Percentiles rank a stretch among this genome's conserved stretches.
Evolutionary conservation across 352 stramenopile genomes (phyloP).

Genomic region (Phytopythium montanum): DNA sequence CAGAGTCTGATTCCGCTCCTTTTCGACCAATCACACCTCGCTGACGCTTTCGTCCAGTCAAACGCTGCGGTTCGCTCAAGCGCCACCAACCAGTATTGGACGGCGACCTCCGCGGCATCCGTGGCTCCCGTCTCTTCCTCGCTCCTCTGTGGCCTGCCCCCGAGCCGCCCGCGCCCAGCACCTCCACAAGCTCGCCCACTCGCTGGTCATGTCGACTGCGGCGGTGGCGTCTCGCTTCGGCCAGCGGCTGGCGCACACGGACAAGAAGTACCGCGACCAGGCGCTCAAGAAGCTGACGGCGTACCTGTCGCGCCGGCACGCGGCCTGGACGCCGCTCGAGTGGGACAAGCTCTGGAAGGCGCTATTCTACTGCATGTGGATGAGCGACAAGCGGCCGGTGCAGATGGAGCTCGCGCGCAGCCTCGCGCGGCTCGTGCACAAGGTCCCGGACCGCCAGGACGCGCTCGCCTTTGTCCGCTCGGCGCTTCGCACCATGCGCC

Average conservation of each 20-base stretch:
- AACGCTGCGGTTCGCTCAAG: slow-evolving; percentile 11
- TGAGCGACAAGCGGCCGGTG: slow-evolving; percentile 83
- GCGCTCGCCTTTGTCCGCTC: slow-evolving; percentile 72
- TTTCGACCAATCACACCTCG: slow-evolving; percentile 15
- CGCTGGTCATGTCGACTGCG: slow-evolving; percentile 33
- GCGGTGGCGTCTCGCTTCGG: slow-evolving; percentile 81
- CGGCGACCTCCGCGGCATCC: too few species aligned
- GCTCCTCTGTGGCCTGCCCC: not conserved
- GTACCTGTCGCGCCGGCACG: slow-evolving; percentile 61
- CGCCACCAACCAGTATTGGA: not conserved
- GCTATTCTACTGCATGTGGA: slow-evolving; percentile 90
- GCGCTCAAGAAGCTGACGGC: slow-evolving; percentile 79
- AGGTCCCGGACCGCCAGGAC: slow-evolving; percentile 34
- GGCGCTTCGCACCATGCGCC: slow-evolving; percentile 84
- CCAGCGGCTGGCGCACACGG: slow-evolving; percentile 84
- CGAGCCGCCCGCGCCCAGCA: not conserved
- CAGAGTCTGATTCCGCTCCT: not conserved
- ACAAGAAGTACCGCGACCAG: slow-evolving; percentile 85
- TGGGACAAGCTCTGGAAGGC: slow-evolving; percentile 90
- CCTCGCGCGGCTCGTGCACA: slow-evolving; percentile 57
- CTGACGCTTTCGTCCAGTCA: slow-evolving; percentile 8
- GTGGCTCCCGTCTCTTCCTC: not conserved
- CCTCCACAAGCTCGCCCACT: not conserved
- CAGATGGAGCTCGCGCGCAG: slow-evolving; percentile 78
- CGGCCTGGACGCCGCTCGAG: slow-evolving; percentile 62